Conservation (phyloP, 139 green algal genomes). For the Deuterostichococcus epilithicus region DNA sequence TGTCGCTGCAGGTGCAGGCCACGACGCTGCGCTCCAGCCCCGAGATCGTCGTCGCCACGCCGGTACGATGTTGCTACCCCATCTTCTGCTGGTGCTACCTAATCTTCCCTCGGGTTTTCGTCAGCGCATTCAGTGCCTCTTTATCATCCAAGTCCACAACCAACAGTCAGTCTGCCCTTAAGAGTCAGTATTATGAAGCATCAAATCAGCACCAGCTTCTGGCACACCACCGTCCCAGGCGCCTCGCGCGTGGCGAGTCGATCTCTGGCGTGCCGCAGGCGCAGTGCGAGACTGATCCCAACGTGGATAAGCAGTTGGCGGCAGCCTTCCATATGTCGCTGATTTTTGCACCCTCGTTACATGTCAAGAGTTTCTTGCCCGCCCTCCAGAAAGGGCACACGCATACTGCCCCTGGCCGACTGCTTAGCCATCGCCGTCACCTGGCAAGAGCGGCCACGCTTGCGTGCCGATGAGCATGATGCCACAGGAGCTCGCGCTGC, state of each 20-base stretch:
- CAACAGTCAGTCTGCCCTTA: no score
- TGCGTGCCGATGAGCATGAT: no score
- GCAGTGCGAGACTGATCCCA: background rate
- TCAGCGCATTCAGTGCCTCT: no score
- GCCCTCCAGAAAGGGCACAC: no score
- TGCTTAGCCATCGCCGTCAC: no score
- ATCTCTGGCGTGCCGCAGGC: background rate
- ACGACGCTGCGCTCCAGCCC: conserved; percentile 63
- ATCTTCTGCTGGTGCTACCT: background rate
- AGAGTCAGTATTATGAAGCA: no score
- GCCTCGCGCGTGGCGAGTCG: background rate
- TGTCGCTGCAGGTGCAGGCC: conserved; percentile 83
- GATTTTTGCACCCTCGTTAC: background rate
- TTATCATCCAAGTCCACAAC: no score
- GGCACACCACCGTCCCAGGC: background rate
- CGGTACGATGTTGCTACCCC: conserved; percentile 37
- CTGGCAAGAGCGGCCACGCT: no score
- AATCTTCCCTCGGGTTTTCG: no score
- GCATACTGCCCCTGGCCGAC: no score
- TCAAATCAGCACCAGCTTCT: background rate
- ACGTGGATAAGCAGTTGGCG: background rate
- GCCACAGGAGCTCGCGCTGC: no score
- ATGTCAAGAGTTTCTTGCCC: no score
- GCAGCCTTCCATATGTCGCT: background rate
- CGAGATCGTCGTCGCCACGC: conserved; percentile 93